A percentile compares a stretch with the other conserved stretches of the same genome.
Evolutionary conservation across 371 early-diverging fungal genomes (phyloP).

Genomic region (Conidiobolus incongruus): DNA sequence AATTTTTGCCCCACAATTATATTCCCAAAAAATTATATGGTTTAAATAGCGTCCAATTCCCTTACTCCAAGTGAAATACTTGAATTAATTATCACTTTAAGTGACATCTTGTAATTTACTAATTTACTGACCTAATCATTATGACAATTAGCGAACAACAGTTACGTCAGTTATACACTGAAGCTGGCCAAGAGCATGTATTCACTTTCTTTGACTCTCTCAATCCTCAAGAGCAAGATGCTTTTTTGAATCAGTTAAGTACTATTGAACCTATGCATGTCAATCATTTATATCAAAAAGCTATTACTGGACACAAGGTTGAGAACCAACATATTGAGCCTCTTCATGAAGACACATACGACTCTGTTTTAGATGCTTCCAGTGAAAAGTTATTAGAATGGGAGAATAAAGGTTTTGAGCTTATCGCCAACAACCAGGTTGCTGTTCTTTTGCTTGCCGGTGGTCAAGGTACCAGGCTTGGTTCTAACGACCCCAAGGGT

Average conservation of each 20-base stretch:
- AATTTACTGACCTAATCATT: too few relatives aligned
- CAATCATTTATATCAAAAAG: constrained; percentile 54
- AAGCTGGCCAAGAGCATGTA: constrained; percentile 76
- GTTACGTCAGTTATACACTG: constrained; percentile 20
- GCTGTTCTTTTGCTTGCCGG: constrained; percentile 84
- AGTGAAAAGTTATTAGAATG: constrained; percentile 34
- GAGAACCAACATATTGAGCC: constrained; percentile 34
- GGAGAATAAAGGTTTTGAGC: constrained; percentile 43
- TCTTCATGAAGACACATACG: constrained; percentile 48
- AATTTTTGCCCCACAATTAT: too few relatives aligned
- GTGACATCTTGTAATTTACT: too few relatives aligned
- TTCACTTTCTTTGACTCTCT: constrained; percentile 59
- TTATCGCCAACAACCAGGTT: constrained; percentile 73
- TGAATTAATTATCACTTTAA: too few relatives aligned
- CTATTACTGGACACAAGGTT: constrained; percentile 25
- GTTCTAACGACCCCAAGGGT: constrained; percentile 74
- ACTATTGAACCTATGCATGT: constrained; percentile 53
- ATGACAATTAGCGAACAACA: too few relatives aligned
- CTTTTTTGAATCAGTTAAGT: constrained; percentile 35
- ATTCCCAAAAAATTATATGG: too few relatives aligned
- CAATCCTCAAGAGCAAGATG: constrained; percentile 20
- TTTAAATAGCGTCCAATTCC: too few relatives aligned
- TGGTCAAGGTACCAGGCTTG: constrained; percentile 77
- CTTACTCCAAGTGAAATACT: too few relatives aligned
- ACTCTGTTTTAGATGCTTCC: constrained; percentile 35